Evolutionary conservation across 164 flowering plant genomes (phyloP), one percentile per base, ranked within the genome.

Genomic region (Paratinospora sagittata): DNA sequence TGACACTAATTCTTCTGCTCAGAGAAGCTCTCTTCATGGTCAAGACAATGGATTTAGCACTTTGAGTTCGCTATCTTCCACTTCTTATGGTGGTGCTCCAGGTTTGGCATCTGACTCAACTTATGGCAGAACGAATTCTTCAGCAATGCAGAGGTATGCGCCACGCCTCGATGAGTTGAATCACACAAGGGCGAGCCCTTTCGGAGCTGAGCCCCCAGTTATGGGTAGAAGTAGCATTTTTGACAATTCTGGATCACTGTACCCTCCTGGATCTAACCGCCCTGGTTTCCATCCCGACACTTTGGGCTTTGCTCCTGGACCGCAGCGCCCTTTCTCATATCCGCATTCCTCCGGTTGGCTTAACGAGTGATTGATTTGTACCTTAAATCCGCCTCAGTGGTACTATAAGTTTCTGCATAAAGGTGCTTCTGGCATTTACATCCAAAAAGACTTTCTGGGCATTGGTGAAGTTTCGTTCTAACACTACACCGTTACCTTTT

Each of bases 121-220:
- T 52, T 52, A 17, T 17, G 8, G 21, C 61, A 19, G 61, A 19
- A n/a, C 8, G 8, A n/a, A 17, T 55, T 55, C 61, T 55, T 55
- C 61, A n/a, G 61, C 61, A 21, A 55, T 55, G 61, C 61, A 55
- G 23, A 55, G 61, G 61, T 55, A 55, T n/a, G 24, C 61, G 2
- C 61, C 61, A n/a, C 61, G 61, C 61, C 61, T 55, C 24, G 61
- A 55, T 55, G 61, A 55, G 61, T 55, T n/a, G 61, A 55, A 55
- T 55, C 61, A n/a, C 21, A 1, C 61, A 1, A 55, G 61, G 61
- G 21, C 21, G 26, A 55, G 61, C 24, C 61, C 61, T 21, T 55
- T 55, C 17, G 61, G 24, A 55, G 4, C 61, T 19, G 61, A 21
- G 61, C n/a, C 61, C 8, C 61, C 60, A 16, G 21, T n/a, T n/a